These are phyloP conservation scores for Leonotis leonurus DNA, from an alignment of 257 asterid species.

Conservation along the genomic window DNA sequence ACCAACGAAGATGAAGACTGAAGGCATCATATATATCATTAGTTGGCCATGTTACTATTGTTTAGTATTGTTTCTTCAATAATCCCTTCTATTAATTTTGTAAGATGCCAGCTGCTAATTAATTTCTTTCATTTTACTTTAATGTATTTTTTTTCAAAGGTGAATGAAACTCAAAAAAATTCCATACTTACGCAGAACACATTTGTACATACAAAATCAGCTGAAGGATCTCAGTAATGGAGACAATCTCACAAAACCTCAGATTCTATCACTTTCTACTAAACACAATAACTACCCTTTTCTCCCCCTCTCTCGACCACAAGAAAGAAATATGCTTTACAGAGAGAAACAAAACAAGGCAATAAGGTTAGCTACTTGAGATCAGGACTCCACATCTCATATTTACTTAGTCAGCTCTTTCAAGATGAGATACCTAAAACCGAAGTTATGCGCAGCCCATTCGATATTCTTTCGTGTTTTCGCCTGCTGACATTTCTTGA, in stretches of 20 bases:
- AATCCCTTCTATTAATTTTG: background rate
- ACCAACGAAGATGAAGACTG: background rate
- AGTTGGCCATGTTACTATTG: no score
- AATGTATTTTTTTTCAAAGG: background rate
- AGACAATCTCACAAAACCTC: constrained; percentile 1
- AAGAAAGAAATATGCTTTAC: background rate
- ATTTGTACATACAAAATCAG: constrained; percentile 19
- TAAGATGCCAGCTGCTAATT: background rate
- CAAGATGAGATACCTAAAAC: constrained; percentile 73
- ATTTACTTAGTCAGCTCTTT: constrained; percentile 71
- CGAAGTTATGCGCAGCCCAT: constrained; percentile 76
- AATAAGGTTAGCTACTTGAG: constrained; percentile 15
- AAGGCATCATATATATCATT: background rate
- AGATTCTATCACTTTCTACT: constrained; percentile 28
- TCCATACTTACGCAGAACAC: no score
- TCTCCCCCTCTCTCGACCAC: constrained; percentile 3
- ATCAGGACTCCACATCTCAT: background rate
- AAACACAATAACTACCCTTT: constrained; percentile 10
- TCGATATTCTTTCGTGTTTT: constrained; percentile 64
- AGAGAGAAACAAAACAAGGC: background rate
- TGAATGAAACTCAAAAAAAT: no score
- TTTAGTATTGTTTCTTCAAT: background rate
- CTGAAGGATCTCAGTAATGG: background rate
- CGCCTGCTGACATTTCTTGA: constrained; percentile 60
- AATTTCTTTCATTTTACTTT: background rate